Evolutionary conservation across 768 basidiomycete genomes (phyloP).

Genomic region (Erythrobasidium yunnanense): DNA sequence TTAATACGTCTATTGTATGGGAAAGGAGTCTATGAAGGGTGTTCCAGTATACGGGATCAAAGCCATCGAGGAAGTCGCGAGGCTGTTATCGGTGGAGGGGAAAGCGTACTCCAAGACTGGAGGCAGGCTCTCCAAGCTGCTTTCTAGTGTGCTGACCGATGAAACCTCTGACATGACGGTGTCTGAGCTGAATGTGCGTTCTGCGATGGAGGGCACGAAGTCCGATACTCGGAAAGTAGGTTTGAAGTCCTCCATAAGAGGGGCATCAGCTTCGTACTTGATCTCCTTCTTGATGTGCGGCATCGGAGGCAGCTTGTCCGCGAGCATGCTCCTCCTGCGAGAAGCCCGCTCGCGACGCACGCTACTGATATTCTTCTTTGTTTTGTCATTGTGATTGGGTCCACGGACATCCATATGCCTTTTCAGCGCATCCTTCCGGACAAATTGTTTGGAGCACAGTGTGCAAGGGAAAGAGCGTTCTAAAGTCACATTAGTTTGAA

Average conservation of each 20-base stretch:
- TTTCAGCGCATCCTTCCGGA: constrained; percentile 5
- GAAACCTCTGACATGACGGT: neutral
- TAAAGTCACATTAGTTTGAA: too few relatives aligned
- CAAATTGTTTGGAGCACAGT: constrained; percentile 7
- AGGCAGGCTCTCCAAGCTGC: too few relatives aligned
- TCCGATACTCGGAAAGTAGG: neutral
- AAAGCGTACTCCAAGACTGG: too few relatives aligned
- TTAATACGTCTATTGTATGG: too few relatives aligned
- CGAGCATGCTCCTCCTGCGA: too few relatives aligned
- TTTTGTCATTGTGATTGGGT: constrained; percentile 13
- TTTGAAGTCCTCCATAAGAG: neutral
- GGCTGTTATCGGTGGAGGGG: too few relatives aligned
- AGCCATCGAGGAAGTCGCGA: too few relatives aligned
- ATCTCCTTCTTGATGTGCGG: neutral
- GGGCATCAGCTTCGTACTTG: neutral
- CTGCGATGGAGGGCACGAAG: neutral
- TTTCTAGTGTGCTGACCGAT: neutral
- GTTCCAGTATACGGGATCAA: too few relatives aligned
- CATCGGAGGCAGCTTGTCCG: neutral
- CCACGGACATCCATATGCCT: constrained; percentile 7
- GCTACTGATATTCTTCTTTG: constrained; percentile 5
- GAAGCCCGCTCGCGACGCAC: too few relatives aligned
- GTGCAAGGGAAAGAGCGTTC: neutral
- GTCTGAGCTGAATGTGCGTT: neutral
- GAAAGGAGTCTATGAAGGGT: too few relatives aligned